A percentile compares a stretch with the other conserved stretches of the same genome.
These are phyloP conservation scores for Penicillium cosmopolitanum DNA, from an alignment of 495 filamentous ascomycete species.

Conservation along the genomic window DNA sequence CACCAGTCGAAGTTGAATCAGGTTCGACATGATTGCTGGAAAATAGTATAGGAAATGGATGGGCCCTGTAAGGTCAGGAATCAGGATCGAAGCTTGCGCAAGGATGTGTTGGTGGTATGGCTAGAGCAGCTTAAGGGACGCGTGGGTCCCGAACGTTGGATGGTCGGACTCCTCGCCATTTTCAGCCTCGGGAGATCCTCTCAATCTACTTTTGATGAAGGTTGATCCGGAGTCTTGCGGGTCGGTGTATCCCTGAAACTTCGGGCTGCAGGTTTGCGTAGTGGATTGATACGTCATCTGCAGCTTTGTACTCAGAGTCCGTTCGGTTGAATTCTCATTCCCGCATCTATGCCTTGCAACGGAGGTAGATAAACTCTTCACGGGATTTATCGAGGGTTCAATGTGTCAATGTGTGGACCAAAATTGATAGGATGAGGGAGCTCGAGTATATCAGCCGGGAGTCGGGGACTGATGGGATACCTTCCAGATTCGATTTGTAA, in stretches of 20 bases:
- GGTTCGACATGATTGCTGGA: constrained; percentile 18
- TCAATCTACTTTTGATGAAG: constrained; percentile 14
- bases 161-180: constrained; percentile 14
- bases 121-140: not conserved
- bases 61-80: not conserved
- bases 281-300: constrained; percentile 4
- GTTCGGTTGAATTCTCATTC: not conserved
- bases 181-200: constrained; percentile 8
- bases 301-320: not conserved
- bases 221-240: constrained; percentile 9
- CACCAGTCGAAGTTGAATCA: not conserved
- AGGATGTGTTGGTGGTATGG: not conserved
- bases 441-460: too few species aligned
- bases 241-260: constrained; percentile 13
- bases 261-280: not conserved
- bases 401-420: not conserved
- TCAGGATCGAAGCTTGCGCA: constrained; percentile 1
- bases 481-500: constrained; percentile 8
- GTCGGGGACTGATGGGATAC: too few species aligned
- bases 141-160: constrained; percentile 7
- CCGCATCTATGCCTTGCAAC: not conserved
- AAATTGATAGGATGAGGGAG: not conserved
- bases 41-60: not conserved
- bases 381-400: too few species aligned
- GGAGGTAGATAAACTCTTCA: not conserved